phyloP scores from a whole-genome alignment of 2,329 filamentous ascomycete species.

The Colletotrichum echinochloae region DNA sequence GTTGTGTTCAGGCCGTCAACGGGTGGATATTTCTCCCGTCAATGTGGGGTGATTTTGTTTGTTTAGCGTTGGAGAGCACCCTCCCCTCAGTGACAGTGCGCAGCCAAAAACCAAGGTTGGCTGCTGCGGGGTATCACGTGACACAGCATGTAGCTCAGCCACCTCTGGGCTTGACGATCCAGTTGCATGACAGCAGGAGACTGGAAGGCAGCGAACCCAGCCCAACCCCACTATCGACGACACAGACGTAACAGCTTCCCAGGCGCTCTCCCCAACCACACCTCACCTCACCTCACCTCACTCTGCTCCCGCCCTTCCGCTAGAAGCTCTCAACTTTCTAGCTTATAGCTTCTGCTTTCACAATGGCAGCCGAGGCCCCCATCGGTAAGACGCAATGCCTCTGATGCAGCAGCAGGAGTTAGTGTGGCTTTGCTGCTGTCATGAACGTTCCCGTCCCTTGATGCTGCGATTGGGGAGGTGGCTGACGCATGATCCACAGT shows the following conservation, averaged over 20 bases:
- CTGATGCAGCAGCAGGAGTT: neutral
- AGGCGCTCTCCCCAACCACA: conserved; percentile 35
- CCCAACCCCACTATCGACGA: conserved; percentile 41
- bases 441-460: conserved; percentile 2
- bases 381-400: conserved; percentile 60
- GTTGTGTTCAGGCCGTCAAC: neutral
- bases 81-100: conserved; percentile 10
- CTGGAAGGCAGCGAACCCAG: conserved; percentile 25
- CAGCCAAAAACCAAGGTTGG: neutral
- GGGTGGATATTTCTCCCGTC: conserved; percentile 3
- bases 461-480: conserved; percentile 31
- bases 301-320: conserved; percentile 49
- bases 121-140: conserved; percentile 55
- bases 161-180: conserved; percentile 36
- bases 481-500: conserved; percentile 65
- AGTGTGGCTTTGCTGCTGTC: neutral
- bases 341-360: conserved; percentile 42
- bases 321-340: conserved; percentile 39
- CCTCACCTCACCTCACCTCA: conserved; percentile 23
- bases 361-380: conserved; percentile 67
- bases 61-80: neutral
- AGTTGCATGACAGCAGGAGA: conserved; percentile 32
- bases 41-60: too few species aligned
- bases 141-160: conserved; percentile 40
- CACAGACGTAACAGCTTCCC: conserved; percentile 42